Evolutionary conservation across 2,329 filamentous ascomycete genomes (phyloP), one percentile per base, ranked within the genome.

Genomic region (Alternaria conjuncta): DNA sequence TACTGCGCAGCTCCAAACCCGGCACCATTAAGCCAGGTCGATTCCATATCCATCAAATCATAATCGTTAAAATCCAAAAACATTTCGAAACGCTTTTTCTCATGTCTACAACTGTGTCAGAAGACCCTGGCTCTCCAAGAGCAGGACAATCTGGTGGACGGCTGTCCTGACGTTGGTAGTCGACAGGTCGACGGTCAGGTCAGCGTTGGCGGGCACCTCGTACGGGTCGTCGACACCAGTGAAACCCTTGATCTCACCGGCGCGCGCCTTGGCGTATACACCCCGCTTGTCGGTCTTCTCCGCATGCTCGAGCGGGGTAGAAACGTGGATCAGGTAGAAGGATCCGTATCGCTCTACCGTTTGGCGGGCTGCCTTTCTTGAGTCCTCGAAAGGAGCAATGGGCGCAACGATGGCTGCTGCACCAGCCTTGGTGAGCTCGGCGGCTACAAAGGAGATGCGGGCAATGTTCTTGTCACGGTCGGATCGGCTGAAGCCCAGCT

Each of bases 141-240:
- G 83, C 76, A 99, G 86, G 68, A 99, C 88, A 76, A 99, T 98
- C 87, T 98, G 92, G 85, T 99, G 96, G 57, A 99, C 96, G 66
- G 95, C 95, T 64, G 92, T 96, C 77, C 96, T 88, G 51, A 98
- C 94, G 70, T 89, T 92, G 82, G 92, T 93, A 87, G 91, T 96
- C 83, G 92, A 90, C 60, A 91, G 81, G 81, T 98, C 92, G 43
- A 98, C 95, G 6, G 89, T 88, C 69, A 99, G 85, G 79, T 98
- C 90, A 30, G 94, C 88, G 83, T 95, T 94, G 71, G 83, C 75
- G 10, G 96, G 96, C 21, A 82, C 79, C 89, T 99, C 96, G 79
- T 99, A 99, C 53, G 96, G 94, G 84, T 98, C 95, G 79, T 98
- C 95, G 61, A 99, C 94, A 75, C 96, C 96, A 8, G 96, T 99